Percentiles rank a stretch among this genome's conserved stretches.
phyloP scores from a whole-genome alignment of 1,284 basidiomycete species.

The Malassezia equina region DNA sequence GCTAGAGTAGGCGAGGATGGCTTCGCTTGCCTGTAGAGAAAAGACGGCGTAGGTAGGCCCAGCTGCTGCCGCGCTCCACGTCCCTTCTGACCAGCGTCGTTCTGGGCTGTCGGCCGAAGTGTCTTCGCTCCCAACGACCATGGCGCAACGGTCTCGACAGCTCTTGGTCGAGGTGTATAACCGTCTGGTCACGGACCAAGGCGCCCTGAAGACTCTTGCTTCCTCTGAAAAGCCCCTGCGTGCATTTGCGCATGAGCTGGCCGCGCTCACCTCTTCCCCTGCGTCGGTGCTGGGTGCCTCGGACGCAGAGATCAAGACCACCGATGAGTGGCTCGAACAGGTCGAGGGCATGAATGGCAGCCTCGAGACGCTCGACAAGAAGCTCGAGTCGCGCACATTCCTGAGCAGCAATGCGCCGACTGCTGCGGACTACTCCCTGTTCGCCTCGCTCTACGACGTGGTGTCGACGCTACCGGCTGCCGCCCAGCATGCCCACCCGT shows the following conservation, averaged over 20 bases:
- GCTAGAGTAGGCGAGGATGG: conserved; percentile 26
- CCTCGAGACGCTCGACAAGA: conserved; percentile 24
- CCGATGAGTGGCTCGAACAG: conserved; percentile 20
- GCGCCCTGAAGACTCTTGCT: conserved; percentile 3
- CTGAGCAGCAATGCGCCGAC: conserved; percentile 34
- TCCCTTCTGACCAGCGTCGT: no score
- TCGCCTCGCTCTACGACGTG: conserved; percentile 37
- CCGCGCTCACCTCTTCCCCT: conserved; percentile 7
- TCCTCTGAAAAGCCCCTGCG: conserved; percentile 3
- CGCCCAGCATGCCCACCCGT: conserved; percentile 39
- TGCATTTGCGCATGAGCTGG: conserved; percentile 11
- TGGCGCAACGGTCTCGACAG: conserved; percentile 13
- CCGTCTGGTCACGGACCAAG: conserved; percentile 9
- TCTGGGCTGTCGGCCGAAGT: background rate
- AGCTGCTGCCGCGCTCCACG: no score
- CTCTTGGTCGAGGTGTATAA: conserved; percentile 16
- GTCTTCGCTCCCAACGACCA: background rate
- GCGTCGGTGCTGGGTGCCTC: conserved; percentile 10
- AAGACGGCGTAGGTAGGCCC: background rate
- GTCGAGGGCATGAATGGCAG: conserved; percentile 26
- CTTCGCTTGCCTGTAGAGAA: background rate
- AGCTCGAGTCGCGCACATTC: conserved; percentile 35
- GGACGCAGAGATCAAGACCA: background rate
- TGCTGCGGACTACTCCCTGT: conserved; percentile 43
- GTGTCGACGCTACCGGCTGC: conserved; percentile 32